Evolutionary conservation across 768 basidiomycete genomes (phyloP).

Genomic region (Porphyrellus cyaneotinctus): DNA sequence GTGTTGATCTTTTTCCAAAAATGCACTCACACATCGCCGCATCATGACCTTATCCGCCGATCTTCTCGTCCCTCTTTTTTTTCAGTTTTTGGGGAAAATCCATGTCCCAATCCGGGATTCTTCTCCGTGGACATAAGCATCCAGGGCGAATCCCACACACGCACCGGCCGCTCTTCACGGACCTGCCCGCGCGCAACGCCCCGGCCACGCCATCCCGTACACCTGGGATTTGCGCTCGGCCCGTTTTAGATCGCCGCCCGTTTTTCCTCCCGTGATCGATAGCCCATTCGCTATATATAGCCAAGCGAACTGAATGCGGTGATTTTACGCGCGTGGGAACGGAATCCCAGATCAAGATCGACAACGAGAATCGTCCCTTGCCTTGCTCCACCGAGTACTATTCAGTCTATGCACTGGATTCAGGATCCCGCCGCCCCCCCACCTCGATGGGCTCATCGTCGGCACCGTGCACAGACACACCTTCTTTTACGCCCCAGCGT

Average conservation of each 20-base stretch:
- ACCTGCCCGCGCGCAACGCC: background rate
- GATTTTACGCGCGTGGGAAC: constrained; percentile 44
- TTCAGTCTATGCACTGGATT: too few relatives aligned
- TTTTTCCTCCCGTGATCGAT: background rate
- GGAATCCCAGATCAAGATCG: constrained; percentile 52
- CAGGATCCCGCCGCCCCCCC: too few relatives aligned
- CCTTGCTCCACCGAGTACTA: too few relatives aligned
- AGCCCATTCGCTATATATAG: constrained; percentile 2
- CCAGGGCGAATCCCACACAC: constrained; percentile 19
- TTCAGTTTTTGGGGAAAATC: constrained; percentile 22
- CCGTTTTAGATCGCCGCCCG: constrained; percentile 24
- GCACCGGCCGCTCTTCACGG: constrained; percentile 20
- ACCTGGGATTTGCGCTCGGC: constrained; percentile 21
- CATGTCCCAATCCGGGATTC: constrained; percentile 15
- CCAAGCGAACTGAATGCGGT: background rate
- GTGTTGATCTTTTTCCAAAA: constrained; percentile 34
- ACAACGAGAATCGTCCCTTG: constrained; percentile 34
- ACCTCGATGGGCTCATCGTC: too few relatives aligned
- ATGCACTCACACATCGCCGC: constrained; percentile 3
- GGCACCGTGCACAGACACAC: too few relatives aligned
- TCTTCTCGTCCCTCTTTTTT: constrained; percentile 27
- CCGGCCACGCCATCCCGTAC: background rate
- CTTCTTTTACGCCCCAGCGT: too few relatives aligned
- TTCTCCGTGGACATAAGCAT: constrained; percentile 30
- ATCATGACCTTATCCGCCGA: constrained; percentile 35